Evolutionary conservation across 495 filamentous ascomycete genomes (phyloP).

Genomic region (Sphaerosporella brunnea): DNA sequence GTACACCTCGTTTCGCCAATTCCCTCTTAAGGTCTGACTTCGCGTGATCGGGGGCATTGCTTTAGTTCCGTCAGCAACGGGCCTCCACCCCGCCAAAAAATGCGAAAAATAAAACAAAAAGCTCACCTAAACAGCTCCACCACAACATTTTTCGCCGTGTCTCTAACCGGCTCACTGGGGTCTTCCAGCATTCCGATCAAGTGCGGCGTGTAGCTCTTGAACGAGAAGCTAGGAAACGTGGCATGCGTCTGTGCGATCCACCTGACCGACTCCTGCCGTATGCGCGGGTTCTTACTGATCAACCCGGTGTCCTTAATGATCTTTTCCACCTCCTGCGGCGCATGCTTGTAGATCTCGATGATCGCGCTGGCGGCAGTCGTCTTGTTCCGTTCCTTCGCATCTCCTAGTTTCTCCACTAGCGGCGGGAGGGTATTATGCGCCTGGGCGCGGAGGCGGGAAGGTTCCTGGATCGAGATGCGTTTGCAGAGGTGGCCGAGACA

Average conservation of each 20-base stretch:
- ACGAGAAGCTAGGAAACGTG: conserved; percentile 35
- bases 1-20: conserved; percentile 56
- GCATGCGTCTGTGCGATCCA: conserved; percentile 53
- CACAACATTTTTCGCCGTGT: conserved; percentile 60
- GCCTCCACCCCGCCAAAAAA: no score
- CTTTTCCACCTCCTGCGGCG: conserved; percentile 55
- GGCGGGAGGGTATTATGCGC: conserved; percentile 49
- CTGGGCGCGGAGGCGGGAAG: conserved; percentile 45
- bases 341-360: conserved; percentile 51
- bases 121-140: conserved; percentile 77
- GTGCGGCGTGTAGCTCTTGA: conserved; percentile 61
- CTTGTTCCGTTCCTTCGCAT: conserved; percentile 68
- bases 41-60: conserved; percentile 59
- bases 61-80: no score
- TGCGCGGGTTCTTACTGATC: conserved; percentile 56
- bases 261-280: conserved; percentile 65
- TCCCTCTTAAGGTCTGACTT: conserved; percentile 79
- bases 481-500: conserved; percentile 71
- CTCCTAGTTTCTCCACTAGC: conserved; percentile 70
- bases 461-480: conserved; percentile 64
- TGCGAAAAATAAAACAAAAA: no score
- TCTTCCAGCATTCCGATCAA: conserved; percentile 79
- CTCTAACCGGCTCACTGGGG: conserved; percentile 68
- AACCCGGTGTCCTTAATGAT: conserved; percentile 61
- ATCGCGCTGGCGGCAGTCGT: conserved; percentile 52